Conservation (phyloP, 1,284 basidiomycete genomes). For the Agaricales sp. region DNA sequence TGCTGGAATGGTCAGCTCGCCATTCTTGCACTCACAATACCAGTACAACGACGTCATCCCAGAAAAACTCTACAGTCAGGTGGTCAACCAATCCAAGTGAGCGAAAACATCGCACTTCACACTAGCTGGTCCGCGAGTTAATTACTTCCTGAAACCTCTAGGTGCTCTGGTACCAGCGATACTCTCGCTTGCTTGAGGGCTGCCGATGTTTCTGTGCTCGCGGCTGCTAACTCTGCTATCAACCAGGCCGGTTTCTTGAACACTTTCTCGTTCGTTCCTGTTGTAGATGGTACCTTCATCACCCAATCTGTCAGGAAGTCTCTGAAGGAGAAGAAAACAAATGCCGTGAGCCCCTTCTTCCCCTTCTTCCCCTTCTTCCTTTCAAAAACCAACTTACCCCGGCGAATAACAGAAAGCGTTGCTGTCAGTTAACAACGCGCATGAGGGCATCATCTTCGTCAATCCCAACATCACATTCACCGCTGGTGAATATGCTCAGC, state of each 20-base stretch:
- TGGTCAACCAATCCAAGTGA: slow-evolving; percentile 22
- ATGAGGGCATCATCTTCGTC: slow-evolving; percentile 30
- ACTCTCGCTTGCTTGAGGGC: slow-evolving; percentile 25
- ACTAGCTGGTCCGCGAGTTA: too few relatives aligned
- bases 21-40: slow-evolving; percentile 35
- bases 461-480: slow-evolving; percentile 20
- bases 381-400: too few relatives aligned
- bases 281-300: slow-evolving; percentile 36
- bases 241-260: slow-evolving; percentile 26
- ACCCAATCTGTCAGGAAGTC: slow-evolving; percentile 28
- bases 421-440: slow-evolving; percentile 25
- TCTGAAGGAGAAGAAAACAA: slow-evolving; percentile 23
- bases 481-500: slow-evolving; percentile 20
- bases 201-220: slow-evolving; percentile 19
- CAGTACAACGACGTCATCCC: slow-evolving; percentile 30
- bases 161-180: slow-evolving; percentile 23
- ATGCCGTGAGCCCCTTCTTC: slow-evolving; percentile 29
- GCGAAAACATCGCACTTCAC: too few relatives aligned
- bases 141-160: too few relatives aligned
- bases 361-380: too few relatives aligned
- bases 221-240: slow-evolving; percentile 25
- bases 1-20: slow-evolving; percentile 33
- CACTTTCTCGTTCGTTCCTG: slow-evolving; percentile 29
- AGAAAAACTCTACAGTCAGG: slow-evolving; percentile 25
- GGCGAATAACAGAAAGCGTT: slow-evolving; percentile 22